phyloP scores from a whole-genome alignment of 2,329 filamentous ascomycete species.

The Fusarium anguioides region DNA sequence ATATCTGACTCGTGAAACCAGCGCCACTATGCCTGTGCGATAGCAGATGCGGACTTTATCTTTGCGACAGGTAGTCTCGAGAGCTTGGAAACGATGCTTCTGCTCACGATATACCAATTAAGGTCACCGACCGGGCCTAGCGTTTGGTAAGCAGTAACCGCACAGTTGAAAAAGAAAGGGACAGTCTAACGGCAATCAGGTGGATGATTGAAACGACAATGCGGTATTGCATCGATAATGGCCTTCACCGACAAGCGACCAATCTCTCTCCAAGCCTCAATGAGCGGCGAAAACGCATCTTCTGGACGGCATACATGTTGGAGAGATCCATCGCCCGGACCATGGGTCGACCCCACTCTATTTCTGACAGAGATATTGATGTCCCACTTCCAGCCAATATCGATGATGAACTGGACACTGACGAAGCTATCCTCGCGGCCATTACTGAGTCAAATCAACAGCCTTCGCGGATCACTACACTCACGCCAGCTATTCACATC shows the following conservation, averaged over 20 bases:
- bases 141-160: background rate
- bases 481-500: background rate
- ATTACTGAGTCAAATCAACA: background rate
- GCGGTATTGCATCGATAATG: background rate
- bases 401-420: background rate
- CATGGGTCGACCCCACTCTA: constrained; percentile 8
- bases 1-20: background rate
- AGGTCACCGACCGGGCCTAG: background rate
- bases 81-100: constrained; percentile 7
- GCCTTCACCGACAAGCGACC: background rate
- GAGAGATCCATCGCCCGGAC: background rate
- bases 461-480: background rate
- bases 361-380: constrained; percentile 6
- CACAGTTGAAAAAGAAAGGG: accelerated
- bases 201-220: constrained; percentile 8
- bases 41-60: background rate
- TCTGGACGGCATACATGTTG: constrained; percentile 9
- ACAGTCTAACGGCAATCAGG: background rate
- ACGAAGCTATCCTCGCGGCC: background rate
- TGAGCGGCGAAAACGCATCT: background rate
- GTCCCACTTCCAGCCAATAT: background rate
- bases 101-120: constrained; percentile 6
- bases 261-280: background rate
- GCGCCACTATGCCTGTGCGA: background rate
- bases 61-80: background rate